Percentiles rank a stretch among this genome's conserved stretches.
Conservation (phyloP, 2,329 filamentous ascomycete genomes). For the Pseudocercospora cruenta region DNA sequence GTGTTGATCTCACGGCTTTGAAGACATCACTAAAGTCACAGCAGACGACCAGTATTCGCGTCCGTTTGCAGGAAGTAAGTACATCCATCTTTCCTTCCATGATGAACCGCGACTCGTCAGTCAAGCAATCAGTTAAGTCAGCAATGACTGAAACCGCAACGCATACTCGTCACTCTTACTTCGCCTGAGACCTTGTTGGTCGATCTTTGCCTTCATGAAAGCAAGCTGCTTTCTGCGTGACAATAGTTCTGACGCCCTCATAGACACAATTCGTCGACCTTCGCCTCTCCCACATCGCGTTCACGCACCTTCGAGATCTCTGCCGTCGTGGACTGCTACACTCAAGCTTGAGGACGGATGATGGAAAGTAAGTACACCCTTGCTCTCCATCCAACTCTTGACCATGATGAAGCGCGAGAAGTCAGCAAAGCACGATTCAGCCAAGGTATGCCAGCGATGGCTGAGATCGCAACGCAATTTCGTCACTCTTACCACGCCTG, state of each 20-base stretch:
- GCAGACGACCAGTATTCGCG: too few species aligned
- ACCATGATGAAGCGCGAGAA: neutral
- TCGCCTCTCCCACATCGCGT: too few species aligned
- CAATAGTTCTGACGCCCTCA: neutral
- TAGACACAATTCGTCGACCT: too few species aligned
- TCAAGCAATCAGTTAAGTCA: neutral
- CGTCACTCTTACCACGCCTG: neutral
- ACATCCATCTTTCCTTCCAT: too few species aligned
- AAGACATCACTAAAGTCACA: too few species aligned
- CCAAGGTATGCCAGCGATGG: neutral
- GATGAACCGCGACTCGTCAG: neutral
- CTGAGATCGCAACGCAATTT: neutral
- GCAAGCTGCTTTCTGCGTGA: too few species aligned
- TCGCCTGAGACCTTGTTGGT: neutral
- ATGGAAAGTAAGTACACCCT: neutral
- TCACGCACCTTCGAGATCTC: too few species aligned
- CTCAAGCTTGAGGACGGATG: neutral
- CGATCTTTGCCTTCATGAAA: neutral
- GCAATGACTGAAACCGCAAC: neutral
- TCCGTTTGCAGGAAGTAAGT: neutral
- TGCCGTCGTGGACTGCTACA: too few species aligned
- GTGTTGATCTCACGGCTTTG: neutral
- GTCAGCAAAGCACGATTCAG: neutral
- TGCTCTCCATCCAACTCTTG: neutral
- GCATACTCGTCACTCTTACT: neutral